Percentiles rank a stretch among this genome's conserved stretches.
Conservation (phyloP, 441 rosid species). For the Bruguiera hainesii region DNA sequence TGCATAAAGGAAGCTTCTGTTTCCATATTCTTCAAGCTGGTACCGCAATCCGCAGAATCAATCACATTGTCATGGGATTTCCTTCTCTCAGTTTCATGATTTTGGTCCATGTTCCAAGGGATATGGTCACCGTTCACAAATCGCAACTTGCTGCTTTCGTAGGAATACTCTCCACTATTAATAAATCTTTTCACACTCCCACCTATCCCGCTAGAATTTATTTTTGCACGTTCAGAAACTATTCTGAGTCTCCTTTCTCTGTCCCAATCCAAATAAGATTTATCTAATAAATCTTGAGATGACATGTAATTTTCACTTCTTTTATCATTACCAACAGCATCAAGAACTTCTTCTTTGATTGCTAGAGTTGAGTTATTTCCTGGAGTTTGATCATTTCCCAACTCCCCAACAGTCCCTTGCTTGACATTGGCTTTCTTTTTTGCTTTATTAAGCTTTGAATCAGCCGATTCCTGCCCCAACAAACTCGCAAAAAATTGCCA, state of each 20-base stretch:
- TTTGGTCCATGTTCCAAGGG: conserved; percentile 25
- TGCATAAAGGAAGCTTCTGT: conserved; percentile 41
- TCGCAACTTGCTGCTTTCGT: conserved; percentile 31
- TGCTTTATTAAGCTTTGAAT: conserved; percentile 32
- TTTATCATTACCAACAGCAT: conserved; percentile 15
- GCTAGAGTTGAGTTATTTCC: conserved; percentile 24
- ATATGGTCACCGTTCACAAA: conserved; percentile 25
- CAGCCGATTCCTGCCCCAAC: conserved; percentile 35
- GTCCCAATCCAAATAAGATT: conserved; percentile 26
- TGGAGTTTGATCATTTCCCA: conserved; percentile 19
- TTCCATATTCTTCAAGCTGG: conserved; percentile 32
- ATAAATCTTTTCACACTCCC: conserved; percentile 26
- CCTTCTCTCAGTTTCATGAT: conserved; percentile 25
- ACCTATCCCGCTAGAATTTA: conserved; percentile 16
- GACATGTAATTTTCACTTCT: conserved; percentile 15
- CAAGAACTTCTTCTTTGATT: conserved; percentile 19
- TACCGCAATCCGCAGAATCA: conserved; percentile 36
- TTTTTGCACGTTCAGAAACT: conserved; percentile 22
- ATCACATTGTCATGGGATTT: conserved; percentile 32
- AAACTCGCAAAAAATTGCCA: conserved; percentile 38
- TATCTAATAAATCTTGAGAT: conserved; percentile 23
- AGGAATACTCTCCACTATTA: conserved; percentile 26
- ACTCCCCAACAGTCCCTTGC: conserved; percentile 24
- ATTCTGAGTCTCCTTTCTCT: conserved; percentile 27
- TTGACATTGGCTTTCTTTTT: conserved; percentile 35